Evolutionary conservation across 371 early-diverging fungal genomes (phyloP).

Genomic region (Syncephalastrum monosporum): DNA sequence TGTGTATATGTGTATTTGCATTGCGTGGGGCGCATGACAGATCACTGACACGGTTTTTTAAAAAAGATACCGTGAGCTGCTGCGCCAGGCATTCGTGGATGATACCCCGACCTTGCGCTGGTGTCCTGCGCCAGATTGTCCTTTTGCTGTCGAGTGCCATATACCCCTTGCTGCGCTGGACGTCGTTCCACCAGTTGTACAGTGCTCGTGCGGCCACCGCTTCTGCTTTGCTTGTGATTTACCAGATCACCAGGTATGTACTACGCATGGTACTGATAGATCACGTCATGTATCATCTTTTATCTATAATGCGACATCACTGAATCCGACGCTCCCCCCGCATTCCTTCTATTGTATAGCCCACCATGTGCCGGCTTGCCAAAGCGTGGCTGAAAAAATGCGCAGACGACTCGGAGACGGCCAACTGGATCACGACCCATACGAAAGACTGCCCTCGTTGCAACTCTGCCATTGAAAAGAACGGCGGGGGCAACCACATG

Average conservation of each 20-base stretch:
- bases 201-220: constrained; percentile 67
- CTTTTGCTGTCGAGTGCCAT: constrained; percentile 84
- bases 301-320: no score
- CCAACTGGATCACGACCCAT: constrained; percentile 92
- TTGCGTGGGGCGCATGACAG: no score
- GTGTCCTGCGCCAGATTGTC: constrained; percentile 94
- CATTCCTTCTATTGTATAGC: constrained; percentile 26
- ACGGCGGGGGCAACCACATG: constrained; percentile 93
- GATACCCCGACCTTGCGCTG: constrained; percentile 74
- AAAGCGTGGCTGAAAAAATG: constrained; percentile 90
- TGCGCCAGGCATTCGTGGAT: constrained; percentile 82
- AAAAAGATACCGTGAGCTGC: constrained; percentile 65
- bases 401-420: constrained; percentile 92
- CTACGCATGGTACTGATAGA: neutral
- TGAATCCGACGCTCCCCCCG: no score
- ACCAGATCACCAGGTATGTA: constrained; percentile 70
- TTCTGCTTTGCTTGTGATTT: constrained; percentile 91
- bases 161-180: constrained; percentile 59
- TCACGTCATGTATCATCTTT: neutral
- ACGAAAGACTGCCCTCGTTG: constrained; percentile 95
- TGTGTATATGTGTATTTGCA: no score
- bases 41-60: neutral
- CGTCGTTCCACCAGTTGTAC: constrained; percentile 77
- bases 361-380: constrained; percentile 77
- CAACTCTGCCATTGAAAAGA: constrained; percentile 90